Evolutionary conservation across 306 rosid genomes (phyloP).

Genomic region (Trifolium subterraneum): DNA sequence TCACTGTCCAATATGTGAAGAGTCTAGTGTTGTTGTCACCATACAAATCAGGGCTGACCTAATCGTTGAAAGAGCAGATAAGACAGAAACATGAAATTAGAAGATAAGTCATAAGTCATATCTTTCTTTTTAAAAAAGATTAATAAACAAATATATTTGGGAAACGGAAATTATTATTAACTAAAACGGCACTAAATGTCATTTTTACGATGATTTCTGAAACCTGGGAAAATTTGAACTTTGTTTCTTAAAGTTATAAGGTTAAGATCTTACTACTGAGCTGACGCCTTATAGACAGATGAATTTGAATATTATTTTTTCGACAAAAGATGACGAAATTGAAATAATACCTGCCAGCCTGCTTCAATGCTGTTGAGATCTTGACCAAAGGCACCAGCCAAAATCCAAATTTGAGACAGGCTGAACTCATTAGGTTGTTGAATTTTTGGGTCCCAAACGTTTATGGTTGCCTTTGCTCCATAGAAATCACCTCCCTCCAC

Average conservation of each 20-base stretch:
- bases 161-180: neutral
- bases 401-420: slow-evolving; percentile 63
- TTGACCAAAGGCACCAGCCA: slow-evolving; percentile 58
- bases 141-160: slow-evolving; percentile 3
- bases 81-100: slow-evolving; percentile 37
- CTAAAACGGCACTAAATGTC: neutral
- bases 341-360: slow-evolving; percentile 66
- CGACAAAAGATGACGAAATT: slow-evolving; percentile 35
- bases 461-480: slow-evolving; percentile 68
- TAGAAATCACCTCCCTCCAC: slow-evolving; percentile 58
- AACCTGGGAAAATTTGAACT: too few relatives aligned
- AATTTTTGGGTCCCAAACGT: slow-evolving; percentile 67
- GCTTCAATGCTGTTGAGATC: slow-evolving; percentile 69
- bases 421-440: slow-evolving; percentile 64
- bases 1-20: slow-evolving; percentile 69
- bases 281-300: too few relatives aligned
- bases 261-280: too few relatives aligned
- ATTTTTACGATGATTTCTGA: neutral
- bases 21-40: slow-evolving; percentile 66
- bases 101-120: slow-evolving; percentile 16
- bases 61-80: slow-evolving; percentile 34
- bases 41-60: slow-evolving; percentile 66
- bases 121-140: slow-evolving; percentile 6
- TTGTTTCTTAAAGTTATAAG: too few relatives aligned
- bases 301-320: neutral